Conservation (phyloP, 139 green algal genomes). For the Spirogloea muscicola region DNA sequence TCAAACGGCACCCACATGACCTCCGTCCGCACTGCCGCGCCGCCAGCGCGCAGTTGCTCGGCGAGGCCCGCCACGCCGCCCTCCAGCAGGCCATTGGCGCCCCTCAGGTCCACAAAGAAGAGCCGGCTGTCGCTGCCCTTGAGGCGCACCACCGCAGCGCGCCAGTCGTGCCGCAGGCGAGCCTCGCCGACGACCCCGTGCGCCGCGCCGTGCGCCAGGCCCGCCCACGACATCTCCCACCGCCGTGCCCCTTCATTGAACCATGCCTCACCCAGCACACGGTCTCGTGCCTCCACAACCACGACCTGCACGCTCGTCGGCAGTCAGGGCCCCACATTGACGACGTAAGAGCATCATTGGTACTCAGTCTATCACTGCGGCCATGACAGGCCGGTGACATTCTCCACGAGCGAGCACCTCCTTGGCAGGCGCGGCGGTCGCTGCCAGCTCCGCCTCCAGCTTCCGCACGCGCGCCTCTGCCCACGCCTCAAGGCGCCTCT, state of each 20-base stretch:
- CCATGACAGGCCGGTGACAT: no score
- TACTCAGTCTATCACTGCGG: no score
- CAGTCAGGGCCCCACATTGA: no score
- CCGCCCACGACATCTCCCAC: conserved; percentile 27
- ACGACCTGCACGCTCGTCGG: no score
- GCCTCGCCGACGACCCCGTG: background rate
- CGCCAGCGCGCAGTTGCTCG: background rate
- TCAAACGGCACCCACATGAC: conserved; percentile 21
- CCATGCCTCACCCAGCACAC: conserved; percentile 12
- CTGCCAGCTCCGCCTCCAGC: no score
- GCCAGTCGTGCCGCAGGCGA: conserved; percentile 15
- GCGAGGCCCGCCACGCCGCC: no score
- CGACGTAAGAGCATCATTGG: no score
- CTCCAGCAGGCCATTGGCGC: background rate
- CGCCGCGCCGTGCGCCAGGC: background rate
- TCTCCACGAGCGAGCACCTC: no score
- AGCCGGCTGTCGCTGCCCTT: conserved; percentile 7
- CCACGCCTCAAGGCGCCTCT: no score
- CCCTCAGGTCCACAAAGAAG: conserved; percentile 28
- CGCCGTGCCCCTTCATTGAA: conserved; percentile 4
- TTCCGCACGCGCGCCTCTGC: no score
- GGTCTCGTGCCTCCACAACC: conserved; percentile 21
- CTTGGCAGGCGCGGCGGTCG: no score
- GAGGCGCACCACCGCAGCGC: conserved; percentile 4
- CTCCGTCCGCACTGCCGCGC: conserved; percentile 8